These are phyloP conservation scores for Phytophthora crassamura DNA, from an alignment of 352 stramenopile genomes.

Conservation along the genomic window DNA sequence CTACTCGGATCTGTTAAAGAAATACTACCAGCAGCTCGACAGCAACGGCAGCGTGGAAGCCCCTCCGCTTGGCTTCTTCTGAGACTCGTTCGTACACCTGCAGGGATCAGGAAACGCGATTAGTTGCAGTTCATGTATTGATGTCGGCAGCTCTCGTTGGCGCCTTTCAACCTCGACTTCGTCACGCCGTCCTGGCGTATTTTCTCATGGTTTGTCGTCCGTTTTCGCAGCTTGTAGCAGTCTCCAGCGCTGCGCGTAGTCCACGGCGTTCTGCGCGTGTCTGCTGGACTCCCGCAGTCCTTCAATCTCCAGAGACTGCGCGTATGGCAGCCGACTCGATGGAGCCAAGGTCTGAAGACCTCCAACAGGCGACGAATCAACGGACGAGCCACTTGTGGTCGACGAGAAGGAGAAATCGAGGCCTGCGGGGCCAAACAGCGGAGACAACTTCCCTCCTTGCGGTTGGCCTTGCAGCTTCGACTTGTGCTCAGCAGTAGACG, in stretches of 20 bases:
- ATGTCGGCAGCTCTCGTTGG: neutral
- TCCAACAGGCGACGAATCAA: constrained; percentile 27
- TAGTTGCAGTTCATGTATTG: constrained; percentile 14
- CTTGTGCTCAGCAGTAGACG: constrained; percentile 18
- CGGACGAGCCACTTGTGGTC: constrained; percentile 28
- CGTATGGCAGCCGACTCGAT: constrained; percentile 72
- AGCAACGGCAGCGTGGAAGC: constrained; percentile 50
- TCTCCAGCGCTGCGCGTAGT: constrained; percentile 52
- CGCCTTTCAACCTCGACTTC: neutral
- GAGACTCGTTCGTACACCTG: constrained; percentile 2
- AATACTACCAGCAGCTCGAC: constrained; percentile 70
- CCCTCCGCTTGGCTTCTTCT: constrained; percentile 62
- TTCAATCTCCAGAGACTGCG: constrained; percentile 83
- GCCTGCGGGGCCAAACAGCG: constrained; percentile 18
- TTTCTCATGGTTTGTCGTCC: constrained; percentile 14
- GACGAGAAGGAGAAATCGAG: constrained; percentile 43
- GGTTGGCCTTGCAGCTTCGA: constrained; percentile 20
- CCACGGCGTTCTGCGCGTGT: constrained; percentile 42
- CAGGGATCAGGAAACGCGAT: neutral
- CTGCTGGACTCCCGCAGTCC: constrained; percentile 75
- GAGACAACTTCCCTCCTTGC: constrained; percentile 10
- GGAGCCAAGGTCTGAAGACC: constrained; percentile 56
- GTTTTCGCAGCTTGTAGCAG: constrained; percentile 24
- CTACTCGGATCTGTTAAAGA: constrained; percentile 72
- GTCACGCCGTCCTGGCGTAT: neutral